These are phyloP conservation scores for Sclerotinia subarctica DNA, from an alignment of 2,329 filamentous ascomycete species.

Conservation along the genomic window DNA sequence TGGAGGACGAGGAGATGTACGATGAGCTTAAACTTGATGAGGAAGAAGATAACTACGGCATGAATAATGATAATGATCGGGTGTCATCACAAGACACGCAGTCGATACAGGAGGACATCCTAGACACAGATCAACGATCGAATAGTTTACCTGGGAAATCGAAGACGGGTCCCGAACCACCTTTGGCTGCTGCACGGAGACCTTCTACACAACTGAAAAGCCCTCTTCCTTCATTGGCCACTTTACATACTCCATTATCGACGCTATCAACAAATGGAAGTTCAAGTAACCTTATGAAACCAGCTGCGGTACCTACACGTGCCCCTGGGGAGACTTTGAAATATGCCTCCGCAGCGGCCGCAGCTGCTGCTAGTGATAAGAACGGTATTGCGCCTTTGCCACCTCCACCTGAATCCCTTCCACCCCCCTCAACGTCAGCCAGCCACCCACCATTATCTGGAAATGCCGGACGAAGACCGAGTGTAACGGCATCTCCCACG, in stretches of 20 bases:
- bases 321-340: conserved; percentile 88
- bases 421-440: conserved; percentile 45
- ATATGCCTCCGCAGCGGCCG: conserved; percentile 93
- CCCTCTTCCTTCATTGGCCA: conserved; percentile 86
- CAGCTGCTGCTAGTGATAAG: conserved; percentile 86
- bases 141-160: conserved; percentile 48
- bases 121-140: conserved; percentile 54
- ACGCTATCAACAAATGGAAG: conserved; percentile 53
- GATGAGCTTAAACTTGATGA: conserved; percentile 90
- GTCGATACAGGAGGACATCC: conserved; percentile 80
- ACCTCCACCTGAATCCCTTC: conserved; percentile 71
- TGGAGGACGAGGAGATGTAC: conserved; percentile 92
- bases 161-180: conserved; percentile 57
- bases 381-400: conserved; percentile 92
- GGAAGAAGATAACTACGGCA: conserved; percentile 84
- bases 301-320: conserved; percentile 79
- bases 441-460: conserved; percentile 36
- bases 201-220: conserved; percentile 92
- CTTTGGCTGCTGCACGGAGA: conserved; percentile 57
- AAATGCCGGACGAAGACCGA: conserved; percentile 49
- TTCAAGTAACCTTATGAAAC: conserved; percentile 75
- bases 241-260: conserved; percentile 71
- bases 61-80: conserved; percentile 76
- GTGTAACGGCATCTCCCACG: conserved; percentile 56
- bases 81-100: conserved; percentile 94